phyloP scores from a whole-genome alignment of 371 early-diverging fungal genomes.

The Mucor saturninus region DNA sequence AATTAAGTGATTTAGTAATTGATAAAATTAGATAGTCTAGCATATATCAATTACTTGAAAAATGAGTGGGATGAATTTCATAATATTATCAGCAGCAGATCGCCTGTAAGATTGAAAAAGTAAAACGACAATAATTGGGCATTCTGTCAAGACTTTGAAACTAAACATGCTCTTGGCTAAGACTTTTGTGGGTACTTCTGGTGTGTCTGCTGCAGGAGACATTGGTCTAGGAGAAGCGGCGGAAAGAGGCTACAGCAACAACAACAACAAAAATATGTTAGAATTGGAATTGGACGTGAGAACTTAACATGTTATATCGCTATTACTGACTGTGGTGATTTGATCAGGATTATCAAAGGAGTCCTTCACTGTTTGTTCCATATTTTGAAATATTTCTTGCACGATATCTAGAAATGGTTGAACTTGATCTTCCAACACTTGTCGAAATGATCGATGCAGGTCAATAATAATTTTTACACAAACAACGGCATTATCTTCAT shows the following conservation, averaged over 20 bases:
- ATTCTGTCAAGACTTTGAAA: conserved; percentile 97
- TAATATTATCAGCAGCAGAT: conserved; percentile 79
- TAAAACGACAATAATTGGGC: conserved; percentile 96
- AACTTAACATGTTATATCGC: neutral
- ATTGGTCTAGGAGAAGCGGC: conserved; percentile 76
- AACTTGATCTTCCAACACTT: conserved; percentile 83
- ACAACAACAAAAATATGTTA: neutral
- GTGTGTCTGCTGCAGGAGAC: conserved; percentile 73
- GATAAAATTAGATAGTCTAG: neutral
- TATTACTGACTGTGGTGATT: conserved; percentile 49
- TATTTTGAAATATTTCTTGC: conserved; percentile 88
- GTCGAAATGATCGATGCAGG: conserved; percentile 86
- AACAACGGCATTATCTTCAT: conserved; percentile 96
- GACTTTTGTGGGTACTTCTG: conserved; percentile 67
- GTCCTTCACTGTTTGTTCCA: conserved; percentile 84
- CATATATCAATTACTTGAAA: conserved; percentile 61
- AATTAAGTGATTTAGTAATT: neutral
- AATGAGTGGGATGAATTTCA: conserved; percentile 87
- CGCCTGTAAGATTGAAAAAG: conserved; percentile 88
- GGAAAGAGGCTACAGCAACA: conserved; percentile 46
- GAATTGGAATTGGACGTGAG: no score
- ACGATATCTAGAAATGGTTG: conserved; percentile 92
- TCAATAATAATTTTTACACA: conserved; percentile 94
- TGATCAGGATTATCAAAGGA: conserved; percentile 72
- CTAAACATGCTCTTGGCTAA: conserved; percentile 79